Base-by-base conservation (phyloP, 2,329 filamentous ascomycete genomes). In the Paraphaeosphaeria minitans region DNA sequence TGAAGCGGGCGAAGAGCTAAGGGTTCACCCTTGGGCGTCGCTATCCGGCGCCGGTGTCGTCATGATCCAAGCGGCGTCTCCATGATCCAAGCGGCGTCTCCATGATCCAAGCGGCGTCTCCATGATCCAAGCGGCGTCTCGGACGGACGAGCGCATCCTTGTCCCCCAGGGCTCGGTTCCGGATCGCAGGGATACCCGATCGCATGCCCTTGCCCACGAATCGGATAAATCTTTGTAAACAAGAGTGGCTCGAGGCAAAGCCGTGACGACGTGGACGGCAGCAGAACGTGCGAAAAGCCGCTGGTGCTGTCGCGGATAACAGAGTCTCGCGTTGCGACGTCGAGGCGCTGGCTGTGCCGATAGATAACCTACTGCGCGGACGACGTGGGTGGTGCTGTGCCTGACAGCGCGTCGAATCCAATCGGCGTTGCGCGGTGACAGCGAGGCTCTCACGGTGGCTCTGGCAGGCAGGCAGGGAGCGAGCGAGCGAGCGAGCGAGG, bases 351-450 rank as follows among this genome's bases (percentile, higher is more conserved):
- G 71, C 70, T 57, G 62, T 56, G 37, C 37, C 37, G 37, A 19
- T 39, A n/a, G n/a, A n/a, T n/a, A n/a, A n/a, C n/a, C n/a, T n/a
- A 57, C 57, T 66, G 62, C 69, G 62, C 64, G 67, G 69, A 64
- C 67, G 58, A 62, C 59, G 31, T 58, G 49, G 29, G 49, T 59
- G 48, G 7, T 8, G 29, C 37, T 39, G 37, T 39, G 14, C 37
- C 37, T 39, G 37, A 16, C 37, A 8, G 10, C 9, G 29, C 29
- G 10, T 31, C 29, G 29, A 31, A 31, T 31, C 29, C 2, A 31
- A 31, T 37, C 37, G 37, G 19, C 8, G 16, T 16, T n/a, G 29
- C 5, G 37, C 7, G 16, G 55, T 61, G 58, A 59, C 61, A 62
- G 50, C 58, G 53, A 61, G 45, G 49, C 39, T 21, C 46, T 33